These are phyloP conservation scores for Boletus reticulatus DNA, from an alignment of 768 basidiomycete species.

Conservation along the genomic window DNA sequence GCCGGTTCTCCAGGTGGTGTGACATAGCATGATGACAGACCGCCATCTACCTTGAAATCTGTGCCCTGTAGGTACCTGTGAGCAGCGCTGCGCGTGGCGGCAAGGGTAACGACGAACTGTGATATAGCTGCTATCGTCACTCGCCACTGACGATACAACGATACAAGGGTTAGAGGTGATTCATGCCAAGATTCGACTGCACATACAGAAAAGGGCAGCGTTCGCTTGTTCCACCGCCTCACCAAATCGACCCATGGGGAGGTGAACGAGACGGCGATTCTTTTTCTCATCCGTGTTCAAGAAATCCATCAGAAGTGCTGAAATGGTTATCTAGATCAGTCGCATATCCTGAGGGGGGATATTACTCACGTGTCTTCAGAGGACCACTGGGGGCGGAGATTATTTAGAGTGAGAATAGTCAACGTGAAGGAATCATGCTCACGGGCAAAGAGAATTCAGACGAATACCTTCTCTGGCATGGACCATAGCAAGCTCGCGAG, in stretches of 20 bases:
- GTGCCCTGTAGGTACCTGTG: slow-evolving; percentile 52
- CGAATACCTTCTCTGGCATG: slow-evolving; percentile 98
- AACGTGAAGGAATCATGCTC: slow-evolving; percentile 31
- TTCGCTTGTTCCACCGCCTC: slow-evolving; percentile 95
- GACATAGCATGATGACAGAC: slow-evolving; percentile 89
- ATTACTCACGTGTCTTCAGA: slow-evolving; percentile 81
- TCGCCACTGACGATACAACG: slow-evolving; percentile 57
- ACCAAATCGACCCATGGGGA: slow-evolving; percentile 97
- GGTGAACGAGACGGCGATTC: slow-evolving; percentile 83
- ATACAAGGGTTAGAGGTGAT: slow-evolving; percentile 2
- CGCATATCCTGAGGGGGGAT: background rate
- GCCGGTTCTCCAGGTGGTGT: slow-evolving; percentile 79
- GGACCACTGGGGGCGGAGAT: slow-evolving; percentile 62
- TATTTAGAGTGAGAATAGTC: background rate
- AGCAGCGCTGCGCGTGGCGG: slow-evolving; percentile 1
- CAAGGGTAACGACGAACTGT: slow-evolving; percentile 55
- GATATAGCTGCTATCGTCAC: slow-evolving; percentile 94
- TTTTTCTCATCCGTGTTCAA: slow-evolving; percentile 95
- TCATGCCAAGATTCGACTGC: background rate
- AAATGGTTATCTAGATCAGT: background rate
- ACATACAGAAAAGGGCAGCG: slow-evolving; percentile 89
- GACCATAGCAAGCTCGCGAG: slow-evolving; percentile 95
- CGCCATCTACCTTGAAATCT: slow-evolving; percentile 96
- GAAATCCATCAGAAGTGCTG: slow-evolving; percentile 98
- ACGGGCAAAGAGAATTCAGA: slow-evolving; percentile 96